Percentiles rank a stretch among this genome's conserved stretches.
Conservation (phyloP, 371 early-diverging fungal species). For the Chytridium lagenaria region DNA sequence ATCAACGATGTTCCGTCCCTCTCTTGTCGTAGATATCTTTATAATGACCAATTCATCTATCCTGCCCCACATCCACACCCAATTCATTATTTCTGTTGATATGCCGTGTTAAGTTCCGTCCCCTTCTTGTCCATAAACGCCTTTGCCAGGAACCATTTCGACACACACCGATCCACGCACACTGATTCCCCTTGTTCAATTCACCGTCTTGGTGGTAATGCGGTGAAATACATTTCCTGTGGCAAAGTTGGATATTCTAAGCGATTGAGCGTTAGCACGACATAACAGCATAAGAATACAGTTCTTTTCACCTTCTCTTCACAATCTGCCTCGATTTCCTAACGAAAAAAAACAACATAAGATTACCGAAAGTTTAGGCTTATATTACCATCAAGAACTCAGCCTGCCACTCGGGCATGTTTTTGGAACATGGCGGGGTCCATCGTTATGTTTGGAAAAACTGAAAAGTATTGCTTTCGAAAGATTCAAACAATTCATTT, state of each 20-base stretch:
- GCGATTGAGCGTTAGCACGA: no score
- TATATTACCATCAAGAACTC: slow-evolving; percentile 23
- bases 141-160: slow-evolving; percentile 17
- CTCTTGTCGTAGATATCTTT: no score
- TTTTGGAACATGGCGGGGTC: slow-evolving; percentile 13
- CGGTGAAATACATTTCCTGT: slow-evolving; percentile 85
- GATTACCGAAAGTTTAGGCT: not conserved
- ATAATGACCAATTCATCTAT: no score
- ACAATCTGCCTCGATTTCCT: slow-evolving; percentile 38
- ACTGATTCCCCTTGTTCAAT: slow-evolving; percentile 95
- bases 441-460: not conserved
- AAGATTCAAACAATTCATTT: not conserved
- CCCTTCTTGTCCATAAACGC: slow-evolving; percentile 17
- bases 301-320: slow-evolving; percentile 33
- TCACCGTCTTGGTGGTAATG: slow-evolving; percentile 82
- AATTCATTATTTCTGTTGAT: not conserved
- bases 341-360: not conserved
- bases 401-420: slow-evolving; percentile 20
- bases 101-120: not conserved
- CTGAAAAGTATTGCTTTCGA: not conserved
- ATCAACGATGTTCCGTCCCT: no score
- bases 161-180: slow-evolving; percentile 91
- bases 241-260: slow-evolving; percentile 82
- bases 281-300: no score
- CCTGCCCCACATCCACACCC: no score